phyloP scores from a whole-genome alignment of 441 rosid species.

The Viola pubescens region DNA sequence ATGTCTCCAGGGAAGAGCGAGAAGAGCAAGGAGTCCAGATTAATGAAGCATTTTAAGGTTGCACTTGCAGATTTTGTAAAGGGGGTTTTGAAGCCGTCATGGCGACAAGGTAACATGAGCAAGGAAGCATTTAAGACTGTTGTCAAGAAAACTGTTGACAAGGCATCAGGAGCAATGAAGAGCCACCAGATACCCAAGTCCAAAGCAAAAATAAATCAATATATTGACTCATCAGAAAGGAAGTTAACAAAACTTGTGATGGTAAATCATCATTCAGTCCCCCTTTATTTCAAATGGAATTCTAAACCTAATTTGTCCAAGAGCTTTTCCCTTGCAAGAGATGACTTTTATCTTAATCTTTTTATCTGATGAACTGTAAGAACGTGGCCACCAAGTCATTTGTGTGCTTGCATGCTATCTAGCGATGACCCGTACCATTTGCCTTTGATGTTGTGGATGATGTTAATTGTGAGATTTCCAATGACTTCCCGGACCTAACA shows the following conservation, averaged over 20 bases:
- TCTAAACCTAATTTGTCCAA: constrained; percentile 6
- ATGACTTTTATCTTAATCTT: neutral
- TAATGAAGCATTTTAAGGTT: constrained; percentile 60
- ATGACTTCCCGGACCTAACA: neutral
- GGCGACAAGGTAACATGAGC: constrained; percentile 93
- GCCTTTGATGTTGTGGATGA: neutral
- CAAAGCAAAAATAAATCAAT: constrained; percentile 64
- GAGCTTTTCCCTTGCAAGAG: neutral
- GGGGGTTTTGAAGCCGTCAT: constrained; percentile 79
- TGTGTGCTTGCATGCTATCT: neutral
- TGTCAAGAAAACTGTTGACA: constrained; percentile 83
- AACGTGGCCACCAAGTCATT: neutral
- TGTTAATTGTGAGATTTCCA: neutral
- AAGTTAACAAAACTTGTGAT: constrained; percentile 86
- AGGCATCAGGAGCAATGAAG: constrained; percentile 78
- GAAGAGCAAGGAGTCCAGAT: constrained; percentile 52
- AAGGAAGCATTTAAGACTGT: constrained; percentile 92
- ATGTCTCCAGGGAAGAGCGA: constrained; percentile 49
- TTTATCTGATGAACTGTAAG: neutral
- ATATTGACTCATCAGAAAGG: constrained; percentile 59
- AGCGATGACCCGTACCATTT: neutral
- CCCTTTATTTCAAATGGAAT: neutral
- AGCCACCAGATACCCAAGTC: constrained; percentile 72
- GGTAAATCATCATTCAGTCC: constrained; percentile 36
- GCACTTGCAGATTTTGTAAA: constrained; percentile 78